These are phyloP conservation scores for Diaporthe helianthi DNA, from an alignment of 2,329 filamentous ascomycete species.

Conservation along the genomic window DNA sequence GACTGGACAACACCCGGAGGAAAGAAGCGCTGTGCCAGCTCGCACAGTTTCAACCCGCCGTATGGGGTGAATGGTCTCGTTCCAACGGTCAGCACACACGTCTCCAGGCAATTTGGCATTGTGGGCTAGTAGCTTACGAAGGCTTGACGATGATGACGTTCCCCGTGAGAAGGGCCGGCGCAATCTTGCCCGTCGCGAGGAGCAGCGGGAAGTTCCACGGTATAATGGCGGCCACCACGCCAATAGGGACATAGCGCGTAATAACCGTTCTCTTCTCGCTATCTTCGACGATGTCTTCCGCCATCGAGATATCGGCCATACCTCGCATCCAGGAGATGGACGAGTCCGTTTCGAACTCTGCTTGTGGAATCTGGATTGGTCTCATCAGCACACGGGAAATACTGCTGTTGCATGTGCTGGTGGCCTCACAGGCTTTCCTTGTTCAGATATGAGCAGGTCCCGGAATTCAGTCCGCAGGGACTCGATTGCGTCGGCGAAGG, in stretches of 20 bases:
- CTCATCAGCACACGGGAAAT: neutral
- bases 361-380: neutral
- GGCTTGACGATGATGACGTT: neutral
- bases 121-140: conserved; percentile 46
- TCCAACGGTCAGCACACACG: no score
- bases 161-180: neutral
- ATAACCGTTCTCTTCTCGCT: neutral
- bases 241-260: neutral
- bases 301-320: neutral
- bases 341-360: neutral
- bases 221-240: neutral
- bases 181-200: neutral
- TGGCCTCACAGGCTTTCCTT: neutral
- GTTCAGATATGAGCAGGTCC: neutral
- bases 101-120: conserved; percentile 41
- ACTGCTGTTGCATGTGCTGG: fast-evolving
- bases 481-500: neutral
- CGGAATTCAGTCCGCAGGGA: neutral
- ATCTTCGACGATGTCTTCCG: neutral
- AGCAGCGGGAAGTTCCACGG: neutral
- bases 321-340: neutral
- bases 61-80: conserved; percentile 53
- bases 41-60: conserved; percentile 62
- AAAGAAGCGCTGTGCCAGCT: conserved; percentile 63
- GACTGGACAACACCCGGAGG: conserved; percentile 67